A percentile compares a stretch with the other conserved stretches of the same genome.
Evolutionary conservation across 2,329 filamentous ascomycete genomes (phyloP).

Genomic region (Ophiostoma novo-ulmi): DNA sequence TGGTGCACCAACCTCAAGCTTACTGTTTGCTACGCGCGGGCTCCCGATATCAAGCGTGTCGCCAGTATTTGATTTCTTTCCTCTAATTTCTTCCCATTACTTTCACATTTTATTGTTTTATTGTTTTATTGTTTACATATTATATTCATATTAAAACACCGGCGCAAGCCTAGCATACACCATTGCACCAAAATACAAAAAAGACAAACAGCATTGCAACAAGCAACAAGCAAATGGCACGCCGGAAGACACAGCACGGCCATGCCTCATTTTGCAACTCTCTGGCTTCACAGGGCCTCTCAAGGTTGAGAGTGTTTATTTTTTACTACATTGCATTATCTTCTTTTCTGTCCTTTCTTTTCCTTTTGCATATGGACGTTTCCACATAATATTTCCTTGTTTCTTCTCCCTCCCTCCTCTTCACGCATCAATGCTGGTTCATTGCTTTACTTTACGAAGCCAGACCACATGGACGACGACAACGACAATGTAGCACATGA

Average conservation of each 20-base stretch:
- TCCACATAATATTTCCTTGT: not conserved
- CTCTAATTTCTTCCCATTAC: not conserved
- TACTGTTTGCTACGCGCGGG: slow-evolving; percentile 85
- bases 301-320: slow-evolving; percentile 19
- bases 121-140: not conserved
- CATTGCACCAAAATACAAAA: slow-evolving; percentile 16
- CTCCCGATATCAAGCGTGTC: slow-evolving; percentile 50
- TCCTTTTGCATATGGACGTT: slow-evolving; percentile 9
- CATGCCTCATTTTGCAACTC: not conserved
- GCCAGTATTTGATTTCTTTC: slow-evolving; percentile 15
- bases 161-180: slow-evolving; percentile 16
- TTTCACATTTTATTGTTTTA: not conserved
- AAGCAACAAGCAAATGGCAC: not conserved
- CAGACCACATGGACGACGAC: not conserved
- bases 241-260: slow-evolving; percentile 11
- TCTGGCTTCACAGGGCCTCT: slow-evolving; percentile 7
- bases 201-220: not conserved
- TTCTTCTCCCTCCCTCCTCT: not conserved
- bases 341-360: slow-evolving; percentile 2
- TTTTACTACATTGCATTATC: not conserved
- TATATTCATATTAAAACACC: not conserved
- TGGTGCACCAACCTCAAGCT: slow-evolving; percentile 83
- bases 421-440: slow-evolving; percentile 21
- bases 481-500: slow-evolving; percentile 9
- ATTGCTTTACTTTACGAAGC: slow-evolving; percentile 15